Evolutionary conservation across 257 asterid genomes (phyloP).

Genomic region (Nicotiana benthamiana): DNA sequence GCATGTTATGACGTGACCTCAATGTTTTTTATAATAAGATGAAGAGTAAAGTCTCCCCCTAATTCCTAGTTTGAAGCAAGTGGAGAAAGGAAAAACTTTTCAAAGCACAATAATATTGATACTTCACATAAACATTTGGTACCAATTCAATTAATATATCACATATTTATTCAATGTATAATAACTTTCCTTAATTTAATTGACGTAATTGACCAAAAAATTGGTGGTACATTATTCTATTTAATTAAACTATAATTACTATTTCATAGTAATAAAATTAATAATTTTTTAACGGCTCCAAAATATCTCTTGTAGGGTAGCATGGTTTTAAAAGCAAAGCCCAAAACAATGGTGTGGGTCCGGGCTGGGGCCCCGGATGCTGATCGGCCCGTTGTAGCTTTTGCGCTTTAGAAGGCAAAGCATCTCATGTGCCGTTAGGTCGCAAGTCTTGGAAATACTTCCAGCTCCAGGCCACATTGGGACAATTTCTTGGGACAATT

Average conservation of each 20-base stretch:
- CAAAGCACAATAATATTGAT: no score
- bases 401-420: constrained; percentile 2
- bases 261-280: no score
- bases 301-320: neutral
- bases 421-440: constrained; percentile 27
- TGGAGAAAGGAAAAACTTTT: no score
- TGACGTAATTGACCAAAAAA: no score
- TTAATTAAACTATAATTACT: no score
- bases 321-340: neutral
- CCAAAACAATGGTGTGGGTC: constrained; percentile 2
- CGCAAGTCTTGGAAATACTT: constrained; percentile 10
- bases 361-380: constrained; percentile 1
- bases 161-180: no score
- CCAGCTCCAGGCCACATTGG: neutral
- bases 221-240: no score
- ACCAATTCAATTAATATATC: no score
- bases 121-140: no score
- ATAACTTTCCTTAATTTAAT: no score
- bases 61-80: neutral
- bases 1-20: constrained; percentile 13
- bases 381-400: neutral
- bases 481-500: neutral
- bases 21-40: neutral
- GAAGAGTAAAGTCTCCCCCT: neutral
- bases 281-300: no score